These are phyloP conservation scores for Solanum aculeatissimum DNA, from an alignment of 305 asterid species.

Conservation along the genomic window DNA sequence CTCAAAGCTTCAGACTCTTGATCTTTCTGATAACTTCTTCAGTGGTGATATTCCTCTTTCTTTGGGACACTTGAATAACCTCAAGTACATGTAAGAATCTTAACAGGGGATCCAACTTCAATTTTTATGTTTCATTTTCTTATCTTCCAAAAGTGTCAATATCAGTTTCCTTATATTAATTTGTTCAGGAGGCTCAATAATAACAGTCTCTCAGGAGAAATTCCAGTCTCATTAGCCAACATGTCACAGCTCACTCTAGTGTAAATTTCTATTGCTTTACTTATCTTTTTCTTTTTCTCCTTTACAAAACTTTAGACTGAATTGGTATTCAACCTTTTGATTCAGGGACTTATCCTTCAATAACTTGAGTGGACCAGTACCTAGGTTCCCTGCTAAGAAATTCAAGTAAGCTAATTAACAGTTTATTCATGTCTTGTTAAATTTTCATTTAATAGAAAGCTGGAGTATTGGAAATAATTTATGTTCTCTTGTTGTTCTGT, in stretches of 20 bases:
- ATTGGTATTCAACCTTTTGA: neutral
- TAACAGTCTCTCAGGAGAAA: conserved; percentile 64
- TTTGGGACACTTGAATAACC: conserved; percentile 43
- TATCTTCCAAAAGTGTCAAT: neutral
- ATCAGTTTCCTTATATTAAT: neutral
- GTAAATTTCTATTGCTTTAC: conserved; percentile 35
- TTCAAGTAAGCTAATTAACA: conserved; percentile 48
- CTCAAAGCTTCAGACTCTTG: conserved; percentile 70
- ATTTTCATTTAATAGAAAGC: neutral
- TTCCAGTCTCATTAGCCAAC: conserved; percentile 63
- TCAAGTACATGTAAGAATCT: conserved; percentile 64
- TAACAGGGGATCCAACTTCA: neutral
- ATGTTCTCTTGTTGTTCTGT: neutral
- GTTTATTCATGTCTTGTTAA: neutral
- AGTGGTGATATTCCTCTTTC: conserved; percentile 62
- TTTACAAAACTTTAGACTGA: neutral
- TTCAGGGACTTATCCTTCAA: conserved; percentile 88
- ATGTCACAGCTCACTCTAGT: conserved; percentile 66
- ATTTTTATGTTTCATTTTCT: neutral
- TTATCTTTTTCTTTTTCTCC: neutral
- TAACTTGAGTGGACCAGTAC: conserved; percentile 84
- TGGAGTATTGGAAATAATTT: neutral
- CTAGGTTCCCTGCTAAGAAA: conserved; percentile 62
- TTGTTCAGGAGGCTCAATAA: conserved; percentile 78
- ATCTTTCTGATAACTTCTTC: conserved; percentile 68